phyloP scores from a whole-genome alignment of 306 rosid species.

The Casuarina equisetifolia region DNA sequence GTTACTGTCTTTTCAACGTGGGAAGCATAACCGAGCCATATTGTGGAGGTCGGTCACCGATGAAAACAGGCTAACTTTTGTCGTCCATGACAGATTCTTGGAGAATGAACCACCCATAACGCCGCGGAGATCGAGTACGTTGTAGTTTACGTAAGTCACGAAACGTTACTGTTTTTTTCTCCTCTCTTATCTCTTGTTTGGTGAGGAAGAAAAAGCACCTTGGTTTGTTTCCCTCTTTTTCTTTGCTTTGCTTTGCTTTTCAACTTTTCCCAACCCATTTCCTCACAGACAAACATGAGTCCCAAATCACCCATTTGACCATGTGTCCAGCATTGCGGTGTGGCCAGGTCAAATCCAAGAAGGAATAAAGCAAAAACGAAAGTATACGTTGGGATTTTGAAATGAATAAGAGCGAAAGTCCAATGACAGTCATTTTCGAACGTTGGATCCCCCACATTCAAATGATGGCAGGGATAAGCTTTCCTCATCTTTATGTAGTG shows the following conservation, averaged over 20 bases:
- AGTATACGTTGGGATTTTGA: conserved; percentile 46
- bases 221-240: neutral
- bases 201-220: conserved; percentile 14
- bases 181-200: neutral
- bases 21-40: neutral
- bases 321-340: conserved; percentile 8
- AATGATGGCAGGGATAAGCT: conserved; percentile 53
- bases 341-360: conserved; percentile 33
- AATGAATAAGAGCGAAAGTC: conserved; percentile 39
- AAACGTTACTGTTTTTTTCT: neutral
- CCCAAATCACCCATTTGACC: conserved; percentile 20
- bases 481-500: conserved; percentile 43
- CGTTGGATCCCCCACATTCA: conserved; percentile 82
- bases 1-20: neutral
- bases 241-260: neutral
- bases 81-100: neutral
- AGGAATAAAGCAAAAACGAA: conserved; percentile 34
- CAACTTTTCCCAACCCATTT: neutral
- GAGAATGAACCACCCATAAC: too few relatives aligned
- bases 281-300: conserved; percentile 1
- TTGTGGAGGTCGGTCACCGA: neutral
- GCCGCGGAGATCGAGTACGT: too few relatives aligned
- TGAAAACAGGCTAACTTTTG: neutral
- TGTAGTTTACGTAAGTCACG: neutral
- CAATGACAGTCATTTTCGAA: conserved; percentile 35